Percentiles rank a stretch among this genome's conserved stretches.
phyloP scores from a whole-genome alignment of 2,329 filamentous ascomycete species.

The Paecilomyces variotii region DNA sequence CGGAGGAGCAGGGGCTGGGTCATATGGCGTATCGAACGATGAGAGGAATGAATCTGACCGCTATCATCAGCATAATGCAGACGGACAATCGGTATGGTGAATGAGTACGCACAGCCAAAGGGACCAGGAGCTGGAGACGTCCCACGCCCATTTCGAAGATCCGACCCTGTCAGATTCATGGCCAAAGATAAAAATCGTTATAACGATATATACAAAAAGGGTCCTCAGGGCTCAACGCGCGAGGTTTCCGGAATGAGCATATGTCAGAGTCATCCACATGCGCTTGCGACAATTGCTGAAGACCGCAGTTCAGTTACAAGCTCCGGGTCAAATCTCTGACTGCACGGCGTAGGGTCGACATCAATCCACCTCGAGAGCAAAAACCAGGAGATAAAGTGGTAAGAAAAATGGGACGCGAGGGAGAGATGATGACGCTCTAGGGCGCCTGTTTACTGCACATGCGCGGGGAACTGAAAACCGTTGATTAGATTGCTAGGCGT shows the following conservation, averaged over 20 bases:
- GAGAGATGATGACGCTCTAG: not conserved
- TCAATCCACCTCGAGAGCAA: not conserved
- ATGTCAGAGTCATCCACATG: not conserved
- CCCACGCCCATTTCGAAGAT: slow-evolving; percentile 36
- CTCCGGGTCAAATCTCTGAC: not conserved
- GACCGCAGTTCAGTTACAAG: not conserved
- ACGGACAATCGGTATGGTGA: slow-evolving; percentile 1
- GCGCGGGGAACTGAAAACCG: not conserved
- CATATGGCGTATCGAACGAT: slow-evolving; percentile 27
- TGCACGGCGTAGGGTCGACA: not conserved
- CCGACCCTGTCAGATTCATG: slow-evolving; percentile 26
- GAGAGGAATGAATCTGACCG: slow-evolving; percentile 26
- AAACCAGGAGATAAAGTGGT: not conserved
- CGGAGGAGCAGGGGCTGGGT: slow-evolving; percentile 53
- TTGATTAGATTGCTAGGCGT: not conserved
- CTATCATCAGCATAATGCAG: not conserved
- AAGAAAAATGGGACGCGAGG: not conserved
- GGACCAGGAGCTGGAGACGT: slow-evolving; percentile 48
- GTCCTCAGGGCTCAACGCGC: not conserved
- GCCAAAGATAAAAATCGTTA: not conserved
- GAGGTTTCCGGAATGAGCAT: not conserved
- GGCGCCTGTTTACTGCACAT: not conserved
- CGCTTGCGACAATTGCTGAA: not conserved
- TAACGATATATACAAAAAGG: not conserved
- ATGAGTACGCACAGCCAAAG: slow-evolving; percentile 57